Evolutionary conservation across 345 rosid species (phyloP).

Genomic region (Acer campestre): DNA sequence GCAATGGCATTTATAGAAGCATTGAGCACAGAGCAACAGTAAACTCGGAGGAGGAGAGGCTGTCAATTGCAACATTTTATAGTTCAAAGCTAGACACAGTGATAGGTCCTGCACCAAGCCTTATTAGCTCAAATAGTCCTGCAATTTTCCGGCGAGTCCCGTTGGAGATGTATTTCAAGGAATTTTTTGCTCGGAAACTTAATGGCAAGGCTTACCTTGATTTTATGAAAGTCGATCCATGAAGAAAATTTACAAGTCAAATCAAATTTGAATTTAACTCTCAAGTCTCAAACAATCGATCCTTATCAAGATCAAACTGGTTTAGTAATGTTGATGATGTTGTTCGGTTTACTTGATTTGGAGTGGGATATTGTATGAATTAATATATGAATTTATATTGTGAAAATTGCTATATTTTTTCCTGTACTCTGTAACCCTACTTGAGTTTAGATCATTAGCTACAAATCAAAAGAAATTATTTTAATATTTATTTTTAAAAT

Average conservation of each 20-base stretch:
- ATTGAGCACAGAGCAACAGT: slow-evolving; percentile 34
- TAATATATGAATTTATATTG: too few relatives aligned
- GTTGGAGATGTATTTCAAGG: slow-evolving; percentile 32
- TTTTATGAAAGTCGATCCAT: slow-evolving; percentile 18
- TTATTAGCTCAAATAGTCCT: slow-evolving; percentile 2
- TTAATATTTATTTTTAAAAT: too few relatives aligned
- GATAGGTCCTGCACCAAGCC: slow-evolving; percentile 32
- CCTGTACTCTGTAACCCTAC: not conserved
- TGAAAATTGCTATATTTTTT: too few relatives aligned
- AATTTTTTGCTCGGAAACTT: slow-evolving; percentile 28
- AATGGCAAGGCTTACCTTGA: slow-evolving; percentile 33
- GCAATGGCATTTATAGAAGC: slow-evolving; percentile 35
- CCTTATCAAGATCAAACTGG: not conserved
- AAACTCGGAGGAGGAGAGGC: slow-evolving; percentile 23
- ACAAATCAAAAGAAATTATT: not conserved
- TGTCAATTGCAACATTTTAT: slow-evolving; percentile 27
- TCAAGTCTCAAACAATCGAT: too few relatives aligned
- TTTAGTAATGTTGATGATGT: not conserved
- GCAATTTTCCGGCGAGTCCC: slow-evolving; percentile 18
- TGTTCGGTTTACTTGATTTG: not conserved
- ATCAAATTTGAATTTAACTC: not conserved
- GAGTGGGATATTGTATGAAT: not conserved
- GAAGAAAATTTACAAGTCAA: not conserved
- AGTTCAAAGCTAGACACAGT: slow-evolving; percentile 26
- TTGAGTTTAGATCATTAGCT: not conserved